phyloP scores from a whole-genome alignment of 176 grass and related monocot species.

The Triticum aestivum region IWGSC_CS_RefSeq_v2.1 NC_057797.1:750604466-750604965 shows the following conservation, averaged over 20 bases:
- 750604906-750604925: conserved; percentile 51
- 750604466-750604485: not conserved
- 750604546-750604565: not conserved
- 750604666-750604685: conserved; percentile 88
- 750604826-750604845: conserved; percentile 93
- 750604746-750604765: conserved; percentile 71
- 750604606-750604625: not conserved
- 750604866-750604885: conserved; percentile 87
- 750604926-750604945: conserved; percentile 65
- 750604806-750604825: conserved; percentile 75
- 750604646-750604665: conserved; percentile 62
- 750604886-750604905: conserved; percentile 91
- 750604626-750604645: not conserved
- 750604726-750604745: conserved; percentile 90
- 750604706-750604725: conserved; percentile 96
- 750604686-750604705: conserved; percentile 90
- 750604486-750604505: not conserved
- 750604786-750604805: conserved; percentile 80
- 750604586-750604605: not conserved
- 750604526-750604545: not conserved
- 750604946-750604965: conserved; percentile 80
- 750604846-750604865: conserved; percentile 81
- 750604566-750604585: not conserved
- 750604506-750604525: not conserved
- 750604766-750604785: conserved; percentile 63